Evolutionary conservation across 441 rosid species (phyloP).

Genomic region (Pelargonium myrrhifolium): DNA sequence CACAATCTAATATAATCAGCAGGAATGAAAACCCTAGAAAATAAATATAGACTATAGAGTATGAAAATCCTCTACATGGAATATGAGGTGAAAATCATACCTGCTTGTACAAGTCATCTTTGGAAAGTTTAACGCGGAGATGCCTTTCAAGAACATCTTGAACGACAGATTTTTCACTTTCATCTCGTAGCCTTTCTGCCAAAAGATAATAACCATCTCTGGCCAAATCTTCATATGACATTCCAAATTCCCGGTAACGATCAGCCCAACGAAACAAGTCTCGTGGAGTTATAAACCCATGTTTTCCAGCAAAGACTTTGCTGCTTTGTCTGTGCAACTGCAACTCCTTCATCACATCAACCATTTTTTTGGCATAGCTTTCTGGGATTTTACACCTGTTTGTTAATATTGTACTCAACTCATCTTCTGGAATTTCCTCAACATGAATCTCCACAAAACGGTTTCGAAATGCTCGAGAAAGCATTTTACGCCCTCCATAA

Average conservation of each 20-base stretch:
- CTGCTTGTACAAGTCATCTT: constrained; percentile 63
- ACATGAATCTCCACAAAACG: constrained; percentile 99
- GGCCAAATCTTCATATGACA: constrained; percentile 78
- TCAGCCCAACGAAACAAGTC: constrained; percentile 98
- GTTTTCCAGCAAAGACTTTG: constrained; percentile 98
- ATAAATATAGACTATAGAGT: neutral
- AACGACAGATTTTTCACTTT: constrained; percentile 70
- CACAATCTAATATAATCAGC: neutral
- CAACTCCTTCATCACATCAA: constrained; percentile 90
- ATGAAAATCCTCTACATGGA: neutral
- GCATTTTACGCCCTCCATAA: constrained; percentile 97
- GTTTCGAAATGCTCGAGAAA: constrained; percentile 97
- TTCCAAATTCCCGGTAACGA: constrained; percentile 62
- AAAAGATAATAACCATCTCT: constrained; percentile 89
- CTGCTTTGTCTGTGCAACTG: constrained; percentile 88
- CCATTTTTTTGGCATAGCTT: constrained; percentile 80
- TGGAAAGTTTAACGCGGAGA: constrained; percentile 53
- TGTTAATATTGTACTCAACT: constrained; percentile 64
- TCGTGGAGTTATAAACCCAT: constrained; percentile 94
- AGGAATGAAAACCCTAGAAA: neutral
- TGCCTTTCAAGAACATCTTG: constrained; percentile 69
- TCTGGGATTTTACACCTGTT: constrained; percentile 63
- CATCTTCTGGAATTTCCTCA: constrained; percentile 92
- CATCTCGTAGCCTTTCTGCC: constrained; percentile 94
- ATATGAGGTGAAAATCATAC: constrained; percentile 26